Percentiles rank a stretch among this genome's conserved stretches.
phyloP scores from a whole-genome alignment of 306 rosid genomes.

The Delonix regia region DNA sequence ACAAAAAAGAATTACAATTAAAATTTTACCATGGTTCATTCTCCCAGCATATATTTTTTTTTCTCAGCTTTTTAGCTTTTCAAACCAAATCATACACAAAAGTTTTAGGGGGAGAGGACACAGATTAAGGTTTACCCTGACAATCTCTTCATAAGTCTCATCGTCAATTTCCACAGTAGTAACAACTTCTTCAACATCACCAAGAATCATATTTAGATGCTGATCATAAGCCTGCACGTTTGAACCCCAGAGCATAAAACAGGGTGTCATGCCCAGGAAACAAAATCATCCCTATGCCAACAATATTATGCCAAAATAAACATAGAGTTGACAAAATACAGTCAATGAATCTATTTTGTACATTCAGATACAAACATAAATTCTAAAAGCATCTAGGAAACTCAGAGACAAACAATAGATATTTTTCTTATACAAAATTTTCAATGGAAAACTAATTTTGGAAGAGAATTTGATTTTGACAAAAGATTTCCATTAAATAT shows the following conservation, averaged over 20 bases:
- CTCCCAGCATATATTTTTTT: not conserved
- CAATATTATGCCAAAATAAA: constrained; percentile 10
- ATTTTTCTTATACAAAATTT: constrained; percentile 1
- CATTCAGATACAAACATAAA: not conserved
- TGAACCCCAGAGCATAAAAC: not conserved
- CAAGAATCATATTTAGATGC: constrained; percentile 99
- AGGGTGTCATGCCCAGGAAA: not conserved
- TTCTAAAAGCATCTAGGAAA: not conserved
- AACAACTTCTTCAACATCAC: constrained; percentile 95
- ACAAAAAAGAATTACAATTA: not conserved
- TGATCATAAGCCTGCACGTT: constrained; percentile 96
- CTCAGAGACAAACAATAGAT: not conserved
- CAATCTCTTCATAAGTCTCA: constrained; percentile 98
- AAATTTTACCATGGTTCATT: not conserved
- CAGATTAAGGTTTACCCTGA: constrained; percentile 70
- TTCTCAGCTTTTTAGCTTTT: not conserved
- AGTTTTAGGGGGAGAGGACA: not conserved
- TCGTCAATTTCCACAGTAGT: constrained; percentile 96
- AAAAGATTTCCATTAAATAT: not conserved
- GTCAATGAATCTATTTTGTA: not conserved
- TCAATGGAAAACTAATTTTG: not conserved
- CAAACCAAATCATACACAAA: not conserved
- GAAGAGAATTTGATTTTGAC: not conserved
- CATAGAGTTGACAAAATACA: not conserved
- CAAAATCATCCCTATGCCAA: not conserved